phyloP scores from a whole-genome alignment of 1,284 basidiomycete species.

The Kalmanozyma brasiliensis region DNA sequence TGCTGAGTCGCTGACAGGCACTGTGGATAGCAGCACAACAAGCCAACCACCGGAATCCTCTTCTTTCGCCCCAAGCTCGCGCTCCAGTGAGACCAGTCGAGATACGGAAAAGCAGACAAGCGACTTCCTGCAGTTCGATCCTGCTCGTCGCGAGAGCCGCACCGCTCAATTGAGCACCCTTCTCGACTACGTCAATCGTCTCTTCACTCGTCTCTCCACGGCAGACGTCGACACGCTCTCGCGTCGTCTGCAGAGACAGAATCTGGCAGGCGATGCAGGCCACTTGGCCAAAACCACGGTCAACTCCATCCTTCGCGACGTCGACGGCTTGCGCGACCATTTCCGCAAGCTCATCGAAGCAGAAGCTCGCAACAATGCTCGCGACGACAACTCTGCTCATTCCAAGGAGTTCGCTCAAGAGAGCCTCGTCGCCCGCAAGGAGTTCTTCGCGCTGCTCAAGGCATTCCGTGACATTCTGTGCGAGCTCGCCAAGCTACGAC shows the following conservation, averaged over 20 bases:
- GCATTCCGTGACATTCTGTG: conserved; percentile 84
- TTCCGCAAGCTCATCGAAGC: conserved; percentile 75
- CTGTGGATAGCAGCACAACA: conserved; percentile 37
- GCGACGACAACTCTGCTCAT: conserved; percentile 69
- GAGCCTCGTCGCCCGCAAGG: conserved; percentile 77
- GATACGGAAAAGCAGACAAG: conserved; percentile 31
- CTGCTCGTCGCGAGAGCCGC: conserved; percentile 49
- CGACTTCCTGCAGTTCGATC: conserved; percentile 34
- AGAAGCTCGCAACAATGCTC: conserved; percentile 67
- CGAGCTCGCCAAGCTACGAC: conserved; percentile 84
- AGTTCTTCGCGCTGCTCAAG: conserved; percentile 84
- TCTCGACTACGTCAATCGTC: conserved; percentile 77
- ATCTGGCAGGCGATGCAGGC: conserved; percentile 84
- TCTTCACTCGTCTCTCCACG: conserved; percentile 78
- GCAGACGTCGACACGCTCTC: conserved; percentile 89
- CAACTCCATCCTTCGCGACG: conserved; percentile 79
- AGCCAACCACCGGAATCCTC: conserved; percentile 37
- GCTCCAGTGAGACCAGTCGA: conserved; percentile 46
- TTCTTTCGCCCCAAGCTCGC: conserved; percentile 35
- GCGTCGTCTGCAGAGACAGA: conserved; percentile 88
- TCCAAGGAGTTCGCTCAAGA: conserved; percentile 37
- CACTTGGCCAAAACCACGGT: conserved; percentile 88
- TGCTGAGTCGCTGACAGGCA: conserved; percentile 31
- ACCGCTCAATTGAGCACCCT: conserved; percentile 72
- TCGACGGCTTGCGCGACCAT: conserved; percentile 77